Percentiles rank a stretch among this genome's conserved stretches.
Evolutionary conservation across 371 early-diverging fungal genomes (phyloP).

Genomic region (Vavraia culicis): DNA sequence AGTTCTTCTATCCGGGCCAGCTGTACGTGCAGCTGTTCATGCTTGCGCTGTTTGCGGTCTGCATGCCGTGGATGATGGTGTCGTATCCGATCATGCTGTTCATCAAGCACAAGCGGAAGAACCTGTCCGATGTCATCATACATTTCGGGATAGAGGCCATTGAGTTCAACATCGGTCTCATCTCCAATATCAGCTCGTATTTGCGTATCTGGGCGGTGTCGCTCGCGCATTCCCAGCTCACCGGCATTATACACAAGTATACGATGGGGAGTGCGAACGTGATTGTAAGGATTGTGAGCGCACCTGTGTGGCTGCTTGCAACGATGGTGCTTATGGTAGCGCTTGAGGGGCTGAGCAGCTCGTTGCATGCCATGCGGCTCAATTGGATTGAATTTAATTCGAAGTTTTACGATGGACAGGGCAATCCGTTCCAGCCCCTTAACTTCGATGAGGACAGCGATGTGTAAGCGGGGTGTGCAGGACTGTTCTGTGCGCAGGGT

Average conservation of each 20-base stretch:
- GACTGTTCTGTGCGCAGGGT: too few relatives aligned
- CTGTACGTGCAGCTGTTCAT: conserved; percentile 58
- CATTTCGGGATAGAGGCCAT: conserved; percentile 92
- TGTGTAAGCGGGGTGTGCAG: too few relatives aligned
- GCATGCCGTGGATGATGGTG: conserved; percentile 93
- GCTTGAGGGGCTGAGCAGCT: conserved; percentile 93
- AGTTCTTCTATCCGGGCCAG: conserved; percentile 46
- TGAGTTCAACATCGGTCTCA: conserved; percentile 85
- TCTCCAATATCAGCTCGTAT: conserved; percentile 95
- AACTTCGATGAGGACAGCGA: conserved; percentile 14
- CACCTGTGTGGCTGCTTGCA: conserved; percentile 38
- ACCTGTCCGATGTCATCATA: conserved; percentile 40
- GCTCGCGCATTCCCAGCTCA: conserved; percentile 92
- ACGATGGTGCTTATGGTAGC: conserved; percentile 66
- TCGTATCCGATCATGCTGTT: conserved; percentile 52
- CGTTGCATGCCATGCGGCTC: conserved; percentile 88
- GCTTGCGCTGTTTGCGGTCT: conserved; percentile 58
- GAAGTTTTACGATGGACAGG: conserved; percentile 77
- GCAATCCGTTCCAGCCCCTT: conserved; percentile 60
- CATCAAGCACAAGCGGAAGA: conserved; percentile 14
- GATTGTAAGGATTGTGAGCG: conserved; percentile 51
- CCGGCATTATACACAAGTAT: conserved; percentile 86
- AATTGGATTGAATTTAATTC: conserved; percentile 98
- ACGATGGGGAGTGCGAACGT: conserved; percentile 52
- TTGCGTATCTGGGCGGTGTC: conserved; percentile 97